These are phyloP conservation scores for Elymus sibiricus DNA, from an alignment of 176 grass and related monocot species.

Conservation along the genomic window DNA sequence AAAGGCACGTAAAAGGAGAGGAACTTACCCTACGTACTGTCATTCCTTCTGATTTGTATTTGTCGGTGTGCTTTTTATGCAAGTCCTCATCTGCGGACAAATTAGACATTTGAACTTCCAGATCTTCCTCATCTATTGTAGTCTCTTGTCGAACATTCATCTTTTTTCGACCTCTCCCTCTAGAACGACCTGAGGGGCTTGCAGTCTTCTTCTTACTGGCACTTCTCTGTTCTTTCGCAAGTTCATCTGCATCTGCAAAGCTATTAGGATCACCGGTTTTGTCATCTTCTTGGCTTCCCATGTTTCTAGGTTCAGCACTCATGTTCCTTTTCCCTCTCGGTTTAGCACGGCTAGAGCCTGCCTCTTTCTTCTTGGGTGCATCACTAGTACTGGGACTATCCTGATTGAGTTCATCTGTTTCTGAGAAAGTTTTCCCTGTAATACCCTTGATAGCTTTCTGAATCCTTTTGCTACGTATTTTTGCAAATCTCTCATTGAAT, in stretches of 20 bases:
- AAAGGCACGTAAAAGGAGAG: background rate
- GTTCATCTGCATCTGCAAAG: slow-evolving; percentile 32
- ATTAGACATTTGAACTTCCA: slow-evolving; percentile 15
- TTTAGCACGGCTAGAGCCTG: slow-evolving; percentile 27
- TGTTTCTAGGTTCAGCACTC: slow-evolving; percentile 15
- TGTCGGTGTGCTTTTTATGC: slow-evolving; percentile 16
- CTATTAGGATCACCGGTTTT: slow-evolving; percentile 8
- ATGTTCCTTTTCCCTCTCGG: slow-evolving; percentile 35
- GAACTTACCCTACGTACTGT: slow-evolving; percentile 58
- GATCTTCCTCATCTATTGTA: background rate
- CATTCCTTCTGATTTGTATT: slow-evolving; percentile 22
- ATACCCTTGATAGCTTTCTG: slow-evolving; percentile 98
- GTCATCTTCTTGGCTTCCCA: slow-evolving; percentile 32
- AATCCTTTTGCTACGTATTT: slow-evolving; percentile 94
- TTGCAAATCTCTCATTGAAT: slow-evolving; percentile 98
- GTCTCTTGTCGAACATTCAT: slow-evolving; percentile 4
- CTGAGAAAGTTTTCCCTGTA: slow-evolving; percentile 56
- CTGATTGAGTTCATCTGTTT: slow-evolving; percentile 55
- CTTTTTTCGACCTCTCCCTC: slow-evolving; percentile 26
- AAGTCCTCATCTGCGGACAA: slow-evolving; percentile 30
- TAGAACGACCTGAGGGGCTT: slow-evolving; percentile 16
- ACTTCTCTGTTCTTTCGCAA: slow-evolving; percentile 20
- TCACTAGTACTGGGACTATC: slow-evolving; percentile 43
- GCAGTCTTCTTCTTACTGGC: slow-evolving; percentile 25
- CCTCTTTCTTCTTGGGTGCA: slow-evolving; percentile 41